Percentiles rank a stretch among this genome's conserved stretches.
Evolutionary conservation across 768 basidiomycete genomes (phyloP).

Genomic region (Leccinum longicurvipes): DNA sequence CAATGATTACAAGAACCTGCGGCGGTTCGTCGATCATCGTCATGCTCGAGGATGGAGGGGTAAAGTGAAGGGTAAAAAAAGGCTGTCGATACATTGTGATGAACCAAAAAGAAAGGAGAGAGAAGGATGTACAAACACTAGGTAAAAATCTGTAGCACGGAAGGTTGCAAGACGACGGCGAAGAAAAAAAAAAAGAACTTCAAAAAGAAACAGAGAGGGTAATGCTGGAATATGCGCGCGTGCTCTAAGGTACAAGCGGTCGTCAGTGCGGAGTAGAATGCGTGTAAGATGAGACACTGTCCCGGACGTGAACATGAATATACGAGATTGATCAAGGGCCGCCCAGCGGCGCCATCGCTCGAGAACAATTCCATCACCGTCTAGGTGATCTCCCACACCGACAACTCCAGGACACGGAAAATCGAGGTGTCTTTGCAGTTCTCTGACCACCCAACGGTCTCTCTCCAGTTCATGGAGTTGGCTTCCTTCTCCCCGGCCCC

Average conservation of each 20-base stretch:
- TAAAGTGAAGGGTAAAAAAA: constrained; percentile 1
- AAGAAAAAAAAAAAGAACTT: background rate
- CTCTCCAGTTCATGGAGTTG: constrained; percentile 76
- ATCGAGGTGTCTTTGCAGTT: constrained; percentile 68
- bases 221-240: constrained; percentile 16
- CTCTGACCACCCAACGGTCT: constrained; percentile 77
- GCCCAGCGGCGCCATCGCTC: constrained; percentile 19
- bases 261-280: constrained; percentile 9
- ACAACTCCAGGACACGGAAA: constrained; percentile 79
- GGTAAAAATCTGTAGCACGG: constrained; percentile 2
- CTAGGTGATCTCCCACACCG: constrained; percentile 68
- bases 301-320: constrained; percentile 5
- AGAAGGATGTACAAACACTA: constrained; percentile 9
- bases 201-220: constrained; percentile 18
- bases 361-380: background rate
- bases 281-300: constrained; percentile 9
- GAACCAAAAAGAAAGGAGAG: background rate
- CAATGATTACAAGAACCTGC: constrained; percentile 3
- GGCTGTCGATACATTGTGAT: constrained; percentile 27
- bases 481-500: constrained; percentile 87
- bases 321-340: constrained; percentile 4
- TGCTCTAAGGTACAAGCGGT: constrained; percentile 27
- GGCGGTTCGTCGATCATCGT: constrained; percentile 14
- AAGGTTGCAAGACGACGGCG: constrained; percentile 16
- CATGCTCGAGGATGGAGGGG: constrained; percentile 6